Conservation (phyloP, 306 rosid genomes). For the Prosopis cineraria region DNA sequence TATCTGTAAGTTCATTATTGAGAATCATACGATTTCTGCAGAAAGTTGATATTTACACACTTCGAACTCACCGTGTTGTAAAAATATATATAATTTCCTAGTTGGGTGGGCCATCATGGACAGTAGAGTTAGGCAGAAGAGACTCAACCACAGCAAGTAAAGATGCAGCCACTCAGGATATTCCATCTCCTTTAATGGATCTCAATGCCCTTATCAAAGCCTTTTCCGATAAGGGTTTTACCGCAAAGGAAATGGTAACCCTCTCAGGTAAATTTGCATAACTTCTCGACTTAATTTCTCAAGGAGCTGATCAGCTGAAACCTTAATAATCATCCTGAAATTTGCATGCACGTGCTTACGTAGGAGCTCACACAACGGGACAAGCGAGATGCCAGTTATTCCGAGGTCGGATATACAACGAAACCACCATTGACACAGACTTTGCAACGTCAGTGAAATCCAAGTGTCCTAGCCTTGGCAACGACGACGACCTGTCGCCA, state of each 20-base stretch:
- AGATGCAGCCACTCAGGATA: constrained; percentile 57
- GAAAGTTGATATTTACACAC: neutral
- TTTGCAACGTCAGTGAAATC: constrained; percentile 59
- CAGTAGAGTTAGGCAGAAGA: constrained; percentile 64
- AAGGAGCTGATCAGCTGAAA: neutral
- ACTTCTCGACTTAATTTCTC: neutral
- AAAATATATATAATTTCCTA: neutral
- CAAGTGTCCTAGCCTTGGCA: constrained; percentile 52
- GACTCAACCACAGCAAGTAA: constrained; percentile 73
- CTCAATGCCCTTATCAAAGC: constrained; percentile 49
- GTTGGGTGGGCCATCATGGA: constrained; percentile 76
- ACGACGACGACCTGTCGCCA: constrained; percentile 56
- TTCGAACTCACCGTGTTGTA: neutral
- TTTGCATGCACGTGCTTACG: neutral
- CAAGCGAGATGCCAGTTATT: constrained; percentile 67
- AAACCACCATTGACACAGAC: constrained; percentile 50
- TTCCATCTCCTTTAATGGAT: constrained; percentile 66
- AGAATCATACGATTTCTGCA: too few relatives aligned
- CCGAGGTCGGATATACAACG: constrained; percentile 57
- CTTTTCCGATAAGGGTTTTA: constrained; percentile 65
- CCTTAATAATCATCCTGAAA: neutral
- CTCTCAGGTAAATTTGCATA: constrained; percentile 58
- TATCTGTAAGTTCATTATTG: constrained; percentile 61
- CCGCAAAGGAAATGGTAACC: constrained; percentile 57
- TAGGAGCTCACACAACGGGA: constrained; percentile 77